Conservation (phyloP, 2,329 filamentous ascomycete genomes). For the Cladosporium phlei region DNA sequence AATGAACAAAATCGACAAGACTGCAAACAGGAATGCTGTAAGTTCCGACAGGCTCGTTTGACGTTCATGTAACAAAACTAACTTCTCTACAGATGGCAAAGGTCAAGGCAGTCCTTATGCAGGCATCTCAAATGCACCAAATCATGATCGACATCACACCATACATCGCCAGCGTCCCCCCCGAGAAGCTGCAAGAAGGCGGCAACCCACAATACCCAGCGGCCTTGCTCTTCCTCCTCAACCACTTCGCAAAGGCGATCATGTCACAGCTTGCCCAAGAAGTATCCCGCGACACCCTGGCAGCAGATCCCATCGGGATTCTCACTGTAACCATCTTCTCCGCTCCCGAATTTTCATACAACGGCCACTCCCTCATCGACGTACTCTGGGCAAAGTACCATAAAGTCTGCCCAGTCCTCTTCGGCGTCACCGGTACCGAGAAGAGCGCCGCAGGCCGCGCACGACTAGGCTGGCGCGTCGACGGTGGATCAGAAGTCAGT, state of each 20-base stretch:
- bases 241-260: constrained; percentile 68
- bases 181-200: background rate
- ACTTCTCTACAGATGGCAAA: constrained; percentile 38
- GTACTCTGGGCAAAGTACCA: constrained; percentile 85
- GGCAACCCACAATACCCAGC: constrained; percentile 35
- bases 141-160: constrained; percentile 25
- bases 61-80: constrained; percentile 14
- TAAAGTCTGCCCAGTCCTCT: constrained; percentile 74
- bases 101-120: constrained; percentile 51
- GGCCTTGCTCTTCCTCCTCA: constrained; percentile 67
- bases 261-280: constrained; percentile 55
- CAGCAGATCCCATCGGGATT: constrained; percentile 74
- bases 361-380: constrained; percentile 69
- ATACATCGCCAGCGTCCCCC: constrained; percentile 39
- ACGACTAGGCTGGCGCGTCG: constrained; percentile 68
- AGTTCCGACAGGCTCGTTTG: too few relatives aligned
- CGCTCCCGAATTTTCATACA: constrained; percentile 52
- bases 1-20: constrained; percentile 57
- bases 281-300: constrained; percentile 34
- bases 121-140: constrained; percentile 19
- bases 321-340: constrained; percentile 72
- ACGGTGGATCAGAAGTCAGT: constrained; percentile 17
- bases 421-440: constrained; percentile 74
- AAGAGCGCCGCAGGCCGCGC: constrained; percentile 62
- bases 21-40: constrained; percentile 57